Conservation (phyloP, 805 yeast genomes). For the Metschnikowia henanensis region DNA sequence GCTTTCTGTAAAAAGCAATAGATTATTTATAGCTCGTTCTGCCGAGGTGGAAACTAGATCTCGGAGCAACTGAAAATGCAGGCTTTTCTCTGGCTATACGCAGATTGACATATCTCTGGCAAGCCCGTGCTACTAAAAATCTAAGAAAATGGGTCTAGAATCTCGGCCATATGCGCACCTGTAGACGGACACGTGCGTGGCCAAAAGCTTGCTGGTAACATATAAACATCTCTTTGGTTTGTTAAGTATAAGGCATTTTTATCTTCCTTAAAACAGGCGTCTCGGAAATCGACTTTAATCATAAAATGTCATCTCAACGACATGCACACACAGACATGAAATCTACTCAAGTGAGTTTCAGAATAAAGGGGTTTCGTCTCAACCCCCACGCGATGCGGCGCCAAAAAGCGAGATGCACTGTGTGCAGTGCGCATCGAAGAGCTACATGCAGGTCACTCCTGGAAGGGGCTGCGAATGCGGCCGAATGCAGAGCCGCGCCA, state of each 20-base stretch:
- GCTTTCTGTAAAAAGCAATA: background rate
- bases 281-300: no score
- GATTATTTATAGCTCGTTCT: no score
- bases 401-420: background rate
- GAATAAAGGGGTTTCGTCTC: background rate
- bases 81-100: background rate
- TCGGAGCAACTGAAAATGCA: background rate
- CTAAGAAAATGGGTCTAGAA: background rate
- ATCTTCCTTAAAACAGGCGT: no score
- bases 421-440: background rate
- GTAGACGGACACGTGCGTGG: background rate
- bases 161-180: background rate
- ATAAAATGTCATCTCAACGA: background rate
- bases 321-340: background rate
- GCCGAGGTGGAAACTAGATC: background rate
- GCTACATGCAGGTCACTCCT: background rate
- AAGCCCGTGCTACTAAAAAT: background rate
- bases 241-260: no score
- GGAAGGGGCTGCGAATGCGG: background rate
- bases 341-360: background rate
- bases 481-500: no score
- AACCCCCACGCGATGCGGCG: no score
- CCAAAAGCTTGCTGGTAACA: background rate
- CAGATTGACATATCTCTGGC: background rate
- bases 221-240: no score